Percentiles rank a stretch among this genome's conserved stretches.
These are phyloP conservation scores for Botrytis hyacinthi DNA, from an alignment of 2,329 filamentous ascomycete genomes.

Conservation along the genomic window DNA sequence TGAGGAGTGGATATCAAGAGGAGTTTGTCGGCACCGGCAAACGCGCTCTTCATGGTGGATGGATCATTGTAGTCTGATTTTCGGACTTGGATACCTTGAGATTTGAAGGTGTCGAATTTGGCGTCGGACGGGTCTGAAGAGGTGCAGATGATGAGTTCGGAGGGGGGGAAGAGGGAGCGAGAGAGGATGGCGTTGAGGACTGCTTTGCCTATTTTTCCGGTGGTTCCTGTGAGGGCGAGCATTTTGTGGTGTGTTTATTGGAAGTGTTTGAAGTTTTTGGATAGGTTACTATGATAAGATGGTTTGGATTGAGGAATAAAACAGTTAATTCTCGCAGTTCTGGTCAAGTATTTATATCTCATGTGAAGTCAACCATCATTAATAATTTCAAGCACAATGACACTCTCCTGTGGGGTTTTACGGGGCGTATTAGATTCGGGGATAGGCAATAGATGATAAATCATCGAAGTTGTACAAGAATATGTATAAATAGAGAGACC, in stretches of 20 bases:
- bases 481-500: not conserved
- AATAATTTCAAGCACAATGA: not conserved
- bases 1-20: slow-evolving; percentile 38
- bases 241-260: not conserved
- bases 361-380: not conserved
- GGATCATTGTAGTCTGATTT: slow-evolving; percentile 23
- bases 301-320: not conserved
- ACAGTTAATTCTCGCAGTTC: not conserved
- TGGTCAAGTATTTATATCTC: not conserved
- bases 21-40: slow-evolving; percentile 31
- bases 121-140: slow-evolving; percentile 29
- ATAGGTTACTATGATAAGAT: not conserved
- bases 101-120: slow-evolving; percentile 40
- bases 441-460: not conserved
- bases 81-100: slow-evolving; percentile 23
- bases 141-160: slow-evolving; percentile 25
- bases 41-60: slow-evolving; percentile 17
- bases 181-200: slow-evolving; percentile 23
- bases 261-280: accelerated
- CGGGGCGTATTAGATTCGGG: not conserved
- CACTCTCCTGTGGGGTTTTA: not conserved
- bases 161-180: slow-evolving; percentile 15
- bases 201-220: slow-evolving; percentile 26
- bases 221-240: slow-evolving; percentile 23
- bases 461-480: not conserved